Evolutionary conservation across 2,329 filamentous ascomycete species (phyloP).

Genomic region (Nothophaeocryptopus gaeumannii): DNA sequence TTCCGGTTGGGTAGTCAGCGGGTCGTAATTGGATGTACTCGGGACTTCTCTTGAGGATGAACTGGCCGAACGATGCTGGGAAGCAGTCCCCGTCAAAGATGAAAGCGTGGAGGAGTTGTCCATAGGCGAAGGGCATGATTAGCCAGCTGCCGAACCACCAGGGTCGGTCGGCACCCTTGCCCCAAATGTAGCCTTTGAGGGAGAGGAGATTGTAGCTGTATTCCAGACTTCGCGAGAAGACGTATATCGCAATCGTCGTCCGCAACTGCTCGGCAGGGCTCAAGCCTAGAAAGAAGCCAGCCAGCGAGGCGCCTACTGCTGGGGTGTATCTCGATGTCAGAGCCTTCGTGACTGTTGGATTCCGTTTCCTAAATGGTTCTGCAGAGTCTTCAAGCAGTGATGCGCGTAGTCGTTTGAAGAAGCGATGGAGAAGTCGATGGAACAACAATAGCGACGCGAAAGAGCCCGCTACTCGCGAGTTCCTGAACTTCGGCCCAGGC

Average conservation of each 20-base stretch:
- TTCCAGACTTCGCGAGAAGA: constrained; percentile 76
- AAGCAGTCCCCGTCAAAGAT: constrained; percentile 54
- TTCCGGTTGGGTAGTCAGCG: constrained; percentile 63
- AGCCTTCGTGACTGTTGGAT: constrained; percentile 69
- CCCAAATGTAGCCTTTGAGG: constrained; percentile 58
- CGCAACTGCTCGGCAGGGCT: constrained; percentile 70
- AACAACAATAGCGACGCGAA: constrained; percentile 82
- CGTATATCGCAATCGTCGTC: constrained; percentile 76
- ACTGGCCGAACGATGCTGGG: constrained; percentile 57
- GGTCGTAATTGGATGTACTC: constrained; percentile 77
- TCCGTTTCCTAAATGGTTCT: constrained; percentile 74
- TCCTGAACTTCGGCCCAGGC: constrained; percentile 42
- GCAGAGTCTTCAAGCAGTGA: constrained; percentile 77
- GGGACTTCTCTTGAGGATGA: constrained; percentile 68
- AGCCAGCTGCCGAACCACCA: constrained; percentile 59
- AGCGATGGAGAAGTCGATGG: constrained; percentile 85
- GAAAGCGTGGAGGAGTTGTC: constrained; percentile 51
- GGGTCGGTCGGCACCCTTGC: constrained; percentile 54
- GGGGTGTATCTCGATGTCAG: constrained; percentile 83
- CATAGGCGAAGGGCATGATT: constrained; percentile 50
- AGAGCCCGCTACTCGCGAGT: constrained; percentile 75
- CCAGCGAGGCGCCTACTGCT: constrained; percentile 83
- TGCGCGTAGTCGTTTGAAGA: constrained; percentile 74
- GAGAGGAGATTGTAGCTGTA: constrained; percentile 83
- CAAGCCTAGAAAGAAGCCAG: constrained; percentile 77